phyloP scores from a whole-genome alignment of 768 basidiomycete species.

The Podaxis sp. region DNA sequence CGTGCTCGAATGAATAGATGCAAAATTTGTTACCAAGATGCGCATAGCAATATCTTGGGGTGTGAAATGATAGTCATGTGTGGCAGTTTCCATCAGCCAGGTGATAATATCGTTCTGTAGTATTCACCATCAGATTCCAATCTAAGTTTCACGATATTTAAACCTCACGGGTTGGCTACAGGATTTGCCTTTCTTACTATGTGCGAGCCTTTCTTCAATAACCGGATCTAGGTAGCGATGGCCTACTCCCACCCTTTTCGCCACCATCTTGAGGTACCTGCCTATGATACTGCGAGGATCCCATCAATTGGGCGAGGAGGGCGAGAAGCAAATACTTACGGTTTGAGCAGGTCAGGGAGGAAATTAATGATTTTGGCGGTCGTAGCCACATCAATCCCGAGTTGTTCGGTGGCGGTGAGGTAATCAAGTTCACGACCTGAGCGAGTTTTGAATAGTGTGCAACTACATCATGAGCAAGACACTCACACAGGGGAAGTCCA shows the following conservation, averaged over 20 bases:
- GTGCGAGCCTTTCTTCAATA: constrained; percentile 13
- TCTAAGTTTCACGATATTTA: neutral
- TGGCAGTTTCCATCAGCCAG: constrained; percentile 39
- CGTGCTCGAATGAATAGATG: constrained; percentile 41
- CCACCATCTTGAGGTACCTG: constrained; percentile 22
- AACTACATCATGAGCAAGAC: neutral
- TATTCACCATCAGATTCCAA: neutral
- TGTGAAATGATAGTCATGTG: constrained; percentile 24
- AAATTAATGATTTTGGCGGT: constrained; percentile 29
- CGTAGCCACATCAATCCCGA: constrained; percentile 33
- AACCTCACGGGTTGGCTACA: constrained; percentile 13
- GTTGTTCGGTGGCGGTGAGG: constrained; percentile 30
- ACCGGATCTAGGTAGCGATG: constrained; percentile 22
- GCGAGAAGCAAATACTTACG: constrained; percentile 30
- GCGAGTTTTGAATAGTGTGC: neutral
- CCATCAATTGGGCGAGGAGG: neutral
- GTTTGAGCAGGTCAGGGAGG: constrained; percentile 40
- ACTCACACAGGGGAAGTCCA: constrained; percentile 43
- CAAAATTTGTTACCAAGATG: constrained; percentile 39
- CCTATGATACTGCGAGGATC: constrained; percentile 22
- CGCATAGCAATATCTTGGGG: constrained; percentile 26
- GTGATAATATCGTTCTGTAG: constrained; percentile 31
- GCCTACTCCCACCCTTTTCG: constrained; percentile 22
- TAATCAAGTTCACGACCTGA: constrained; percentile 43
- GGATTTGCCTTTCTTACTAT: constrained; percentile 3